Evolutionary conservation across 2,329 filamentous ascomycete species (phyloP).

Genomic region (Pseudogymnoascus sp.): DNA sequence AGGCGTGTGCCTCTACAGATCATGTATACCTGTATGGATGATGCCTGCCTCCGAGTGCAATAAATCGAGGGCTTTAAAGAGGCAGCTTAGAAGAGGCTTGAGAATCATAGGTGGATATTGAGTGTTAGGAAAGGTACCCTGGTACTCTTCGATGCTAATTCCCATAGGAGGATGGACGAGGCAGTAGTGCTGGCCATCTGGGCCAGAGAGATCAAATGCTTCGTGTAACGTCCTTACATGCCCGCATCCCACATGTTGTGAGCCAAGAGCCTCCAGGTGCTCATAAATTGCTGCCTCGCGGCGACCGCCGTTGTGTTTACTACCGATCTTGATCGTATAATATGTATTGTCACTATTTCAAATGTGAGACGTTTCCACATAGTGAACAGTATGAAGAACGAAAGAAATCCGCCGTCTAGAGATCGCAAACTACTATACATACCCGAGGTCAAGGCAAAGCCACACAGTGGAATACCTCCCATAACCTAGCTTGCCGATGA

Average conservation of each 20-base stretch:
- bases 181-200: constrained; percentile 10
- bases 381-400: neutral
- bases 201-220: constrained; percentile 25
- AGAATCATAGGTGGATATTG: constrained; percentile 14
- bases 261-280: constrained; percentile 20
- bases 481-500: constrained; percentile 38
- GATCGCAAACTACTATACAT: neutral
- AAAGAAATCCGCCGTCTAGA: neutral
- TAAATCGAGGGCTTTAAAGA: constrained; percentile 20
- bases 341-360: neutral
- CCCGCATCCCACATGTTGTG: constrained; percentile 25
- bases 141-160: constrained; percentile 14
- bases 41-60: constrained; percentile 20
- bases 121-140: constrained; percentile 7
- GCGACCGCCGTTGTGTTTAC: neutral
- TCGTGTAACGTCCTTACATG: constrained; percentile 28
- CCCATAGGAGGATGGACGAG: constrained; percentile 19
- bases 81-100: constrained; percentile 12
- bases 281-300: constrained; percentile 26
- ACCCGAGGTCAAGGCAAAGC: constrained; percentile 30
- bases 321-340: neutral
- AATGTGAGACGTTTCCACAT: neutral
- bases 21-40: constrained; percentile 20
- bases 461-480: constrained; percentile 39
- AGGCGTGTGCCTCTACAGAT: neutral